Conservation (phyloP, 2,329 filamentous ascomycete genomes). For the Trichophyton schoenleinii region DNA sequence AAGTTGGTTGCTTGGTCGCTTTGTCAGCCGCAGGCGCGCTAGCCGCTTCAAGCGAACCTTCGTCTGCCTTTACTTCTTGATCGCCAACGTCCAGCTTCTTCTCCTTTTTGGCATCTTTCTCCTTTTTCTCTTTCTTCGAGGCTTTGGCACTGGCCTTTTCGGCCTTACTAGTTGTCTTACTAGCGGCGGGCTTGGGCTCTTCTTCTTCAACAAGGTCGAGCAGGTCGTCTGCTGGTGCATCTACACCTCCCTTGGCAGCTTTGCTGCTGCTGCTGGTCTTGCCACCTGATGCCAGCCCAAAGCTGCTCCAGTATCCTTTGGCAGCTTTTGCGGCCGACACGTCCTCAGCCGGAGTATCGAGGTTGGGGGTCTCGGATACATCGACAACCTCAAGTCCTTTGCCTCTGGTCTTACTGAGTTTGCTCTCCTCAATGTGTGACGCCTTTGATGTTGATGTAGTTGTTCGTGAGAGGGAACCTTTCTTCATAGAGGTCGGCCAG, state of each 20-base stretch:
- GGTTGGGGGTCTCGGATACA: constrained; percentile 19
- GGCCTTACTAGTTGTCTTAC: constrained; percentile 3
- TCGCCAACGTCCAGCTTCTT: background rate
- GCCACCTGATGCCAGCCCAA: constrained; percentile 27
- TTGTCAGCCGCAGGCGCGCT: constrained; percentile 20
- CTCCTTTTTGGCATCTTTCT: background rate
- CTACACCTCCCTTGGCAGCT: constrained; percentile 20
- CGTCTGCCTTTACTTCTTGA: constrained; percentile 3
- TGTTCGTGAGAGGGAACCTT: constrained; percentile 23
- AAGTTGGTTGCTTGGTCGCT: constrained; percentile 29
- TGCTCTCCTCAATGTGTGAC: constrained; percentile 17
- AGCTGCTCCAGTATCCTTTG: constrained; percentile 32
- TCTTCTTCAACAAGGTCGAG: background rate
- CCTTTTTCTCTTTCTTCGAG: background rate
- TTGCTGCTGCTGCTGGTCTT: constrained; percentile 29
- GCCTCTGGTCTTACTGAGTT: constrained; percentile 20
- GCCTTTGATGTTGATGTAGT: constrained; percentile 14
- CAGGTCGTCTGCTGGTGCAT: background rate
- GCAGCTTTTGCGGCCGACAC: constrained; percentile 9
- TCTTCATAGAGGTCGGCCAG: constrained; percentile 29
- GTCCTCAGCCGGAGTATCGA: constrained; percentile 26
- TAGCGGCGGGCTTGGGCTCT: constrained; percentile 1
- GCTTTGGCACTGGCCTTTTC: background rate
- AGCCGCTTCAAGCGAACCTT: constrained; percentile 6
- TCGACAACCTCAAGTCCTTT: constrained; percentile 18